Conservation (phyloP, 345 rosid species). For the Tarenaya hassleriana region DNA sequence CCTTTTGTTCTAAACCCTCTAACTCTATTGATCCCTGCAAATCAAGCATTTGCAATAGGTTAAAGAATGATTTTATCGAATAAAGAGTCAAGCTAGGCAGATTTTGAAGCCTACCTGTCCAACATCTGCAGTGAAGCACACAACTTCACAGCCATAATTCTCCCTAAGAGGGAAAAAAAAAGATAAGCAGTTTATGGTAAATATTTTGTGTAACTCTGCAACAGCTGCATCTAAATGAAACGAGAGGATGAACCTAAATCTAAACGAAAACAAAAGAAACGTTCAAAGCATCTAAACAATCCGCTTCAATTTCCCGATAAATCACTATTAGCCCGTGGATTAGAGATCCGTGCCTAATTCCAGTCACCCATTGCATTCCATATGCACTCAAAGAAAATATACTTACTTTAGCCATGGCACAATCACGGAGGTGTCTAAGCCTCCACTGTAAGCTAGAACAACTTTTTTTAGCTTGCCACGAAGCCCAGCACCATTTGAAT, state of each 20-base stretch:
- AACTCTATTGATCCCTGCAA: constrained; percentile 73
- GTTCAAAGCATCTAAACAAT: neutral
- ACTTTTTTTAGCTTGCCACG: constrained; percentile 88
- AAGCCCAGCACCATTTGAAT: constrained; percentile 40
- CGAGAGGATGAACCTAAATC: neutral
- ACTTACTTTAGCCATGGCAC: constrained; percentile 93
- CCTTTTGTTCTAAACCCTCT: constrained; percentile 92
- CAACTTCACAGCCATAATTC: constrained; percentile 98
- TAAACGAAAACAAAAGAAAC: neutral
- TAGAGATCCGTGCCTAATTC: no score
- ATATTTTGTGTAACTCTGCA: no score
- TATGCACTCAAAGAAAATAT: neutral
- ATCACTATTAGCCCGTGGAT: no score
- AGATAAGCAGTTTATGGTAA: constrained; percentile 10
- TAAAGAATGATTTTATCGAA: constrained; percentile 1
- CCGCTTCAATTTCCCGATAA: neutral
- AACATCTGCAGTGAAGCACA: constrained; percentile 98
- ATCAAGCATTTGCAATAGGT: constrained; percentile 8
- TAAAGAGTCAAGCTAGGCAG: neutral
- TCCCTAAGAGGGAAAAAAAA: constrained; percentile 47
- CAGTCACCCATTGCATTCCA: no score
- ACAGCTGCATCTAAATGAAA: neutral
- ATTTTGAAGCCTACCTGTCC: constrained; percentile 61
- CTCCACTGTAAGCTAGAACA: constrained; percentile 95
- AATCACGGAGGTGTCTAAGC: constrained; percentile 91